Evolutionary conservation across 2,329 filamentous ascomycete genomes (phyloP).

Genomic region (Beauveria medogensis): DNA sequence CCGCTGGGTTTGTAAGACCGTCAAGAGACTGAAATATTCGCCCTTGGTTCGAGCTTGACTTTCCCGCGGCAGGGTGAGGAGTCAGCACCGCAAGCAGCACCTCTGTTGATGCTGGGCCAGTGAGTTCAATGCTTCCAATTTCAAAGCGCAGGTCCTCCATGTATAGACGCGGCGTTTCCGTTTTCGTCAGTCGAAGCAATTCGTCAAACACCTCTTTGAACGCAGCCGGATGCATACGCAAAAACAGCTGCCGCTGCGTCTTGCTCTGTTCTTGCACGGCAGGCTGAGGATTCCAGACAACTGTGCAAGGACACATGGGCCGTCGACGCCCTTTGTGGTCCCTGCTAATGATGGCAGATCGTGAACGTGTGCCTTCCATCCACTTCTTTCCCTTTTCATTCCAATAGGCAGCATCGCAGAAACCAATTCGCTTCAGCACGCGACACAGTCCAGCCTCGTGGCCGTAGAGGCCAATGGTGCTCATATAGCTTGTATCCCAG

Average conservation of each 20-base stretch:
- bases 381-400: constrained; percentile 60
- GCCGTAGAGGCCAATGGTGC: constrained; percentile 73
- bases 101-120: constrained; percentile 69
- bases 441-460: constrained; percentile 52
- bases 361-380: constrained; percentile 46
- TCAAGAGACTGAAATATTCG: constrained; percentile 43
- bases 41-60: constrained; percentile 30
- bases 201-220: constrained; percentile 63
- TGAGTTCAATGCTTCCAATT: constrained; percentile 50
- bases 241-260: constrained; percentile 43
- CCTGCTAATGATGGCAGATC: constrained; percentile 42
- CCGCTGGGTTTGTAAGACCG: constrained; percentile 58
- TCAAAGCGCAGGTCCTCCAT: constrained; percentile 65
- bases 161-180: constrained; percentile 52
- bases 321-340: constrained; percentile 44
- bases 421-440: constrained; percentile 57
- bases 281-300: constrained; percentile 62
- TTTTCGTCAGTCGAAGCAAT: constrained; percentile 47
- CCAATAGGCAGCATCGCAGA: constrained; percentile 54
- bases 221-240: constrained; percentile 76
- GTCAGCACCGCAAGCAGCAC: constrained; percentile 62
- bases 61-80: constrained; percentile 31
- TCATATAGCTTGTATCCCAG: constrained; percentile 94
- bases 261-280: constrained; percentile 13
- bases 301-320: constrained; percentile 62